Evolutionary conservation across 2,329 filamentous ascomycete species (phyloP).

Genomic region (Gaeumannomyces sp.): DNA sequence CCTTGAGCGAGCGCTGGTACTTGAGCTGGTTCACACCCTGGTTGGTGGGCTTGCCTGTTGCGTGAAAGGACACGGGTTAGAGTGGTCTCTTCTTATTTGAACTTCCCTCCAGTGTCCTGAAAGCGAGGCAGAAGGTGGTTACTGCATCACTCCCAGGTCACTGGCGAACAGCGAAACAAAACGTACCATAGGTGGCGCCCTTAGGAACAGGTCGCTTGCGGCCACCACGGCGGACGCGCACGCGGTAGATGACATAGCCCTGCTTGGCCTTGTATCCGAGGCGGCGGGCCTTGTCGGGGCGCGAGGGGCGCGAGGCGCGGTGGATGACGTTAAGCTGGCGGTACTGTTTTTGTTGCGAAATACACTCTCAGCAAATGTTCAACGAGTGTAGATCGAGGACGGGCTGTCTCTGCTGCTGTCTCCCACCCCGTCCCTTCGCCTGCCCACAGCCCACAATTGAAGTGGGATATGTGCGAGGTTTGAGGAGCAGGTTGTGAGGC

Average conservation of each 20-base stretch:
- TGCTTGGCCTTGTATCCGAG: constrained; percentile 99
- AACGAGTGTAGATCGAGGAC: constrained; percentile 95
- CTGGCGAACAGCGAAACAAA: neutral
- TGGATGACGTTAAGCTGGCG: constrained; percentile 99
- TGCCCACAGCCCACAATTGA: neutral
- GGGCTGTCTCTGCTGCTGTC: constrained; percentile 28
- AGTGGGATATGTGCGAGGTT: constrained; percentile 9
- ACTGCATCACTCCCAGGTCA: neutral
- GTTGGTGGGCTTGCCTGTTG: constrained; percentile 98
- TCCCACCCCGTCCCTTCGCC: neutral
- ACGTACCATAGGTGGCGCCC: constrained; percentile 94
- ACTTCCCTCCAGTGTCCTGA: neutral
- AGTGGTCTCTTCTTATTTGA: neutral
- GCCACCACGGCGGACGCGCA: constrained; percentile 96
- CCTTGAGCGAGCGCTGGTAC: constrained; percentile 98
- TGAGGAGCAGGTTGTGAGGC: constrained; percentile 18
- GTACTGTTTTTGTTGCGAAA: constrained; percentile 77
- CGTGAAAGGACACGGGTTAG: constrained; percentile 10
- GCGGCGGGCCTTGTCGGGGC: constrained; percentile 99
- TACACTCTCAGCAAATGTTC: constrained; percentile 99
- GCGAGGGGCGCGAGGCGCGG: constrained; percentile 94
- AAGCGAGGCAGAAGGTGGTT: neutral
- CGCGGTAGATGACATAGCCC: constrained; percentile 99
- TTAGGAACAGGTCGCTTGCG: constrained; percentile 94
- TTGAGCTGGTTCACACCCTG: constrained; percentile 99